Conservation (phyloP, 1,284 basidiomycete species). For the Cutaneotrichosporon dermatis region DNA sequence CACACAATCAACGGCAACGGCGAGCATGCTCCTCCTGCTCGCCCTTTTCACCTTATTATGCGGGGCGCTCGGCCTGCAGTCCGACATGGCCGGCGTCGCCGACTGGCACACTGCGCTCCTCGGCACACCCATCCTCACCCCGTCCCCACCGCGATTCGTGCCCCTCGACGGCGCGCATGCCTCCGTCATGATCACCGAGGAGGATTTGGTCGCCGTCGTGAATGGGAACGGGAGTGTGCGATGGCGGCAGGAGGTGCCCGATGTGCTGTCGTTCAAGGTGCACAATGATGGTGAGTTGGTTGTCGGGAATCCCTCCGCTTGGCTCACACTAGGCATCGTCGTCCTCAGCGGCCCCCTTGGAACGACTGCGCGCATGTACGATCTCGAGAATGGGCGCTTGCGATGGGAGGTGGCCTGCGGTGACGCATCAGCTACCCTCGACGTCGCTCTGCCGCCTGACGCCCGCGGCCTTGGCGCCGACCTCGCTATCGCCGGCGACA, state of each 20-base stretch:
- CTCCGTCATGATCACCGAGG: slow-evolving; percentile 62
- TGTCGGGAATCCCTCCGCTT: too few relatives aligned
- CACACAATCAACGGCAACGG: neutral
- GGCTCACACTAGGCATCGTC: slow-evolving; percentile 57
- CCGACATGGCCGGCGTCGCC: slow-evolving; percentile 62
- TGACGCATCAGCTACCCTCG: slow-evolving; percentile 40
- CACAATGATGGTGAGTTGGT: slow-evolving; percentile 59
- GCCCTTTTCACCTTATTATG: slow-evolving; percentile 9
- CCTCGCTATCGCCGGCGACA: slow-evolving; percentile 44
- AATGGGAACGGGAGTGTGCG: slow-evolving; percentile 66
- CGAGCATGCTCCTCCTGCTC: slow-evolving; percentile 3
- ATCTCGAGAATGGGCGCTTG: slow-evolving; percentile 63
- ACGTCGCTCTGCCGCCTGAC: slow-evolving; percentile 3
- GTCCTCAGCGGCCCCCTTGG: slow-evolving; percentile 72
- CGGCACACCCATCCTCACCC: slow-evolving; percentile 59
- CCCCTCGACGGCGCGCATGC: slow-evolving; percentile 16
- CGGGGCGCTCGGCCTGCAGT: slow-evolving; percentile 24
- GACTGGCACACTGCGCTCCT: slow-evolving; percentile 78
- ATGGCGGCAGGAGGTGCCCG: slow-evolving; percentile 73
- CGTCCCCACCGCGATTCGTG: slow-evolving; percentile 44
- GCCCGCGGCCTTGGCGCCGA: slow-evolving; percentile 51
- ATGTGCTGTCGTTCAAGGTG: slow-evolving; percentile 69
- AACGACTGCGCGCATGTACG: slow-evolving; percentile 64
- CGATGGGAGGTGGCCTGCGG: slow-evolving; percentile 59
- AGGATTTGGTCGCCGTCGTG: slow-evolving; percentile 73